A percentile compares a stretch with the other conserved stretches of the same genome.
phyloP scores from a whole-genome alignment of 192 early-diverging fungal species.

The Phlyctochytrium arcticum region DNA sequence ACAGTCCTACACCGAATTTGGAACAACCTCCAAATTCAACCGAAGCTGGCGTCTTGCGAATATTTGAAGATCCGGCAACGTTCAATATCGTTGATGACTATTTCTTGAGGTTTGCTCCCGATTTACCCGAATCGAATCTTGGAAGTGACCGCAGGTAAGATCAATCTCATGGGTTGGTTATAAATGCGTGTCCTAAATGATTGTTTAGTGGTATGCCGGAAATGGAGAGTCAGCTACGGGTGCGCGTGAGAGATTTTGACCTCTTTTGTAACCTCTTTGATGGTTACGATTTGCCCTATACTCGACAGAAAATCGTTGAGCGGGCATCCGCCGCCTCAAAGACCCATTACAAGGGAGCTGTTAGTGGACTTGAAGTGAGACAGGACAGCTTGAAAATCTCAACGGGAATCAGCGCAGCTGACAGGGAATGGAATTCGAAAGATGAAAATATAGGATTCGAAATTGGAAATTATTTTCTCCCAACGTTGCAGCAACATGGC shows the following conservation, averaged over 20 bases:
- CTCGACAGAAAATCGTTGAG: not conserved
- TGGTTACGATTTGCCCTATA: conserved; percentile 60
- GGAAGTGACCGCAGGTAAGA: not conserved
- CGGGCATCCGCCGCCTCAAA: no score
- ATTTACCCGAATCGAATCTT: not conserved
- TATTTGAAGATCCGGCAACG: not conserved
- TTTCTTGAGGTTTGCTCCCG: not conserved
- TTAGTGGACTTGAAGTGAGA: no score
- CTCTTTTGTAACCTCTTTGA: conserved; percentile 63
- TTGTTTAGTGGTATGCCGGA: not conserved
- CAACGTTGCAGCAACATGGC: conserved; percentile 14
- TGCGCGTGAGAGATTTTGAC: conserved; percentile 59
- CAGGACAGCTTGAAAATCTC: no score
- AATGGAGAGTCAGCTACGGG: conserved; percentile 29
- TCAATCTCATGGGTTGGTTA: not conserved
- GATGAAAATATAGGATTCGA: conserved; percentile 19
- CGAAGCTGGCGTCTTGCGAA: no score
- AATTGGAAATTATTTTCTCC: conserved; percentile 11
- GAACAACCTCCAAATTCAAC: no score
- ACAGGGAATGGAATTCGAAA: no score
- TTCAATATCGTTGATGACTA: not conserved
- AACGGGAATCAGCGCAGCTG: no score
- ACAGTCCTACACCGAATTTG: no score
- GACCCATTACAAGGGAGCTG: no score
- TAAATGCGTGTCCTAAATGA: not conserved